These are phyloP conservation scores for Venturia aucupariae DNA, from an alignment of 2,329 filamentous ascomycete species.

Conservation along the genomic window DNA sequence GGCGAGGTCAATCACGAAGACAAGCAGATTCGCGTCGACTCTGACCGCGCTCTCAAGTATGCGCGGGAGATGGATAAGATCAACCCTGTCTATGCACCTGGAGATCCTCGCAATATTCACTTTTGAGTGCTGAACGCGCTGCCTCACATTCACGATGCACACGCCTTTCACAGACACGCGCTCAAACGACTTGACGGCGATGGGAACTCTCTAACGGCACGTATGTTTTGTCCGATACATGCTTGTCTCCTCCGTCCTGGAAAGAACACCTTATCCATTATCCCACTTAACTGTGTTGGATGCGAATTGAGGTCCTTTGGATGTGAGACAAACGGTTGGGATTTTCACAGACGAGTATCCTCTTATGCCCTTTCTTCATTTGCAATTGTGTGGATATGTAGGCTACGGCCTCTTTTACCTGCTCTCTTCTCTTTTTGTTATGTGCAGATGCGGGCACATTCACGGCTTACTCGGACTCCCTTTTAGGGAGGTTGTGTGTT, in stretches of 20 bases:
- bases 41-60: constrained; percentile 1
- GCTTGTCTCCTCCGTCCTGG: neutral
- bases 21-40: constrained; percentile 4
- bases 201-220: neutral
- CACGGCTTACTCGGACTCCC: too few species aligned
- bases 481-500: neutral
- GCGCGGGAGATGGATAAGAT: constrained; percentile 1
- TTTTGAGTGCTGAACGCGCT: neutral
- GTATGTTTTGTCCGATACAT: neutral
- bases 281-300: neutral
- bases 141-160: neutral
- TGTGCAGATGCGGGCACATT: neutral
- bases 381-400: neutral
- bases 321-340: neutral
- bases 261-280: neutral
- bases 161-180: neutral
- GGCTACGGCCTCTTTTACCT: neutral
- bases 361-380: neutral
- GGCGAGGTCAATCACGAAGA: constrained; percentile 7
- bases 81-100: neutral
- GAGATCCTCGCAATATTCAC: neutral
- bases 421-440: neutral
- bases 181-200: neutral
- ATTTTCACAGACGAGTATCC: neutral
- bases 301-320: neutral